Base-by-base conservation (phyloP, 805 yeast species). In the Citeromyces matritensis region DNA sequence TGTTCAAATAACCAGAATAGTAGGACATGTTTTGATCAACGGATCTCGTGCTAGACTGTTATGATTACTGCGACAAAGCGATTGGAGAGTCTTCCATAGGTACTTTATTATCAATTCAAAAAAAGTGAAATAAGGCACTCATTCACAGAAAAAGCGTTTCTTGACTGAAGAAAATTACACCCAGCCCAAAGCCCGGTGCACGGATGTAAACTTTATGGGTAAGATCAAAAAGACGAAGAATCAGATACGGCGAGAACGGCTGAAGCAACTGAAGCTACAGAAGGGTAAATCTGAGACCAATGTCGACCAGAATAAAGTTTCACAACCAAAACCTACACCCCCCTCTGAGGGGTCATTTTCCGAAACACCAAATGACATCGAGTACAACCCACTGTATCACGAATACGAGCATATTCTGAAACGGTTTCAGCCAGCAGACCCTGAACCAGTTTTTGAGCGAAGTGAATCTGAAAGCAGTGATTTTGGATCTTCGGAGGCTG, bases 161-260 rank as follows among this genome's bases (percentile, higher is more conserved):
- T n/a, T n/a, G n/a, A n/a, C n/a, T n/a, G n/a, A n/a, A n/a, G n/a
- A n/a, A n/a, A n/a, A n/a, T n/a, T n/a, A n/a, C n/a, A n/a, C n/a
- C n/a, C n/a, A n/a, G n/a, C n/a, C n/a, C n/a, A n/a, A n/a, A n/a
- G n/a, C n/a, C n/a, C 21, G 21, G 21, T 17, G 21, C 21, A 17
- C 21, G 21, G 21, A 17, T 13, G 29, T 10, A 27, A 7, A 29
- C 26, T n/a, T n/a, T n/a, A 30, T 24, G 30, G 15, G 5, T 25
- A 30, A 26, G 25, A 36, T 33, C 6, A 61, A 57, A 37, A 55
- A 69, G 37, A 53, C 68, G 6, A 70, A 69, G 51, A 70, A 70
- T 45, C 75, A 68, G 44, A 42, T 66, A 15, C 48, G 78, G 34
- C 49, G 78, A 35, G 74, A 64, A 38, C 51, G 51, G 38, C 65